Conservation (phyloP, 768 basidiomycete genomes). For the Tylopilus rubrobrunneus region DNA sequence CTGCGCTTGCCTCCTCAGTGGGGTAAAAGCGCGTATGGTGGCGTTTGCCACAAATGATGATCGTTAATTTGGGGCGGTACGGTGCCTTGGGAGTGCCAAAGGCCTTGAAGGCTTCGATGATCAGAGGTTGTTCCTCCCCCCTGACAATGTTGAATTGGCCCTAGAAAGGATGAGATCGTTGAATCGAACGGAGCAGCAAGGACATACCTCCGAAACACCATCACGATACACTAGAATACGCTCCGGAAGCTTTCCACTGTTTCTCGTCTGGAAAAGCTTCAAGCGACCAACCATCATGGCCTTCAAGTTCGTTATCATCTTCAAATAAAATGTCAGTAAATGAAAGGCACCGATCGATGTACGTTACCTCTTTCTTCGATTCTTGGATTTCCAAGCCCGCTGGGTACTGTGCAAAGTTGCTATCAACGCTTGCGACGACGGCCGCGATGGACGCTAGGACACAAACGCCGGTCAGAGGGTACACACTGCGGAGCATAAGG, state of each 20-base stretch:
- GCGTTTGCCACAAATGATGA: conserved; percentile 55
- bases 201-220: conserved; percentile 71
- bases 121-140: conserved; percentile 40
- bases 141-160: conserved; percentile 49
- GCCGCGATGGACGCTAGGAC: conserved; percentile 46
- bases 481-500: not conserved
- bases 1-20: conserved; percentile 39
- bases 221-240: conserved; percentile 60
- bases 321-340: not conserved
- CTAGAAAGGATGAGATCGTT: conserved; percentile 23
- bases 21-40: conserved; percentile 59
- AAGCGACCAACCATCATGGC: conserved; percentile 49
- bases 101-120: conserved; percentile 39
- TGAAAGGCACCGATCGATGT: not conserved
- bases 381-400: conserved; percentile 47
- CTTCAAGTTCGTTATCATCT: conserved; percentile 48
- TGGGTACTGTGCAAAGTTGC: conserved; percentile 46
- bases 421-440: conserved; percentile 48
- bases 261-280: conserved; percentile 35
- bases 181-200: not conserved
- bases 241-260: conserved; percentile 35
- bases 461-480: not conserved
- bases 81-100: conserved; percentile 33
- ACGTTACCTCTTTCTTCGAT: conserved; percentile 62
- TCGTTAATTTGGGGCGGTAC: conserved; percentile 47